Percentiles rank a stretch among this genome's conserved stretches.
phyloP scores from a whole-genome alignment of 2,329 filamentous ascomycete species.

The Fusarium sp. region DNA sequence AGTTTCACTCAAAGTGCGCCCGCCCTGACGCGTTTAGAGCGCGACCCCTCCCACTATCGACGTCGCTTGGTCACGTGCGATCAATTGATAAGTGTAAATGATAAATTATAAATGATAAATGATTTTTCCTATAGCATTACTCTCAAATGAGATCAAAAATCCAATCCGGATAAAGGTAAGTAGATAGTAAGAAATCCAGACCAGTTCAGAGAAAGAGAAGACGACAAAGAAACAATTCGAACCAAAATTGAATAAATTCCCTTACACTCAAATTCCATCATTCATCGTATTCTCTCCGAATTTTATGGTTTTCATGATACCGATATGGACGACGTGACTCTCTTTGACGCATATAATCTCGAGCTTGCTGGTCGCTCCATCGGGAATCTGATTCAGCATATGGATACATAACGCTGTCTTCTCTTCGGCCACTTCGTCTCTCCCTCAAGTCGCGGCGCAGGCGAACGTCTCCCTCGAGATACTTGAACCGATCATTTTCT shows the following conservation, averaged over 20 bases:
- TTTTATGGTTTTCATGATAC: background rate
- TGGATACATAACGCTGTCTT: background rate
- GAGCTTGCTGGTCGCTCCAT: constrained; percentile 33
- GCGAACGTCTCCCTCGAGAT: constrained; percentile 27
- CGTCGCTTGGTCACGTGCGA: constrained; percentile 40
- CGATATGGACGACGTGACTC: constrained; percentile 7
- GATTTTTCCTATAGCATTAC: background rate
- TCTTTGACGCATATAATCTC: constrained; percentile 34
- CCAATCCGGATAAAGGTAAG: background rate
- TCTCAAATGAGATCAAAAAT: background rate
- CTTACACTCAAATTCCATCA: background rate
- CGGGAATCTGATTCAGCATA: constrained; percentile 14
- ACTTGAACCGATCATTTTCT: constrained; percentile 31
- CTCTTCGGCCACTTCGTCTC: constrained; percentile 11
- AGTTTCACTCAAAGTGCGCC: constrained; percentile 10
- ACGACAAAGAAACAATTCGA: background rate
- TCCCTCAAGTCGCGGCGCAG: constrained; percentile 19
- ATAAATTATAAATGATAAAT: background rate
- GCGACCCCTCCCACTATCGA: constrained; percentile 27
- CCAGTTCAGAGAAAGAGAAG: background rate
- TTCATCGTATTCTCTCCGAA: background rate
- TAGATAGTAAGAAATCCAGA: background rate
- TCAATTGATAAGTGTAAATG: background rate
- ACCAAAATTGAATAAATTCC: background rate
- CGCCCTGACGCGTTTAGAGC: constrained; percentile 35